Evolutionary conservation across 2,329 filamentous ascomycete genomes (phyloP).

Genomic region (Colletotrichum sp.): DNA sequence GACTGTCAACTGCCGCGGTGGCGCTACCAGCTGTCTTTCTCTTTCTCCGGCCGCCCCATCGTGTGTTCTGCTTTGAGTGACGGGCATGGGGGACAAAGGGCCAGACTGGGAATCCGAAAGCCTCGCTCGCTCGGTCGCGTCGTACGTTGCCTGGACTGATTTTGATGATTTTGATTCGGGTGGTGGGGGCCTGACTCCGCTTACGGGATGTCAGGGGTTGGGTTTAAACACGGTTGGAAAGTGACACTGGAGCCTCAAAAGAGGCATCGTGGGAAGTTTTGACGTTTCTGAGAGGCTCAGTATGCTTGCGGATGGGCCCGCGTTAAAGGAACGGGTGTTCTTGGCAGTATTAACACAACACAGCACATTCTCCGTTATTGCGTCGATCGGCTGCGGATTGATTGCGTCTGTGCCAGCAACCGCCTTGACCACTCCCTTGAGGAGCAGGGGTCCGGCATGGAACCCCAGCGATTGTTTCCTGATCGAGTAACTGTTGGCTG

Average conservation of each 20-base stretch:
- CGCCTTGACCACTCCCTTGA: neutral
- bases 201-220: neutral
- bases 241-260: neutral
- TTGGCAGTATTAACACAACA: constrained; percentile 8
- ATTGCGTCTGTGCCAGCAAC: constrained; percentile 12
- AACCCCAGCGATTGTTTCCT: constrained; percentile 2
- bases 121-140: neutral
- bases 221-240: neutral
- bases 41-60: neutral
- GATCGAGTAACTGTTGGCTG: constrained; percentile 2
- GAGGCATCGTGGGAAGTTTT: neutral
- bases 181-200: neutral
- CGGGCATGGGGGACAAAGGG: neutral
- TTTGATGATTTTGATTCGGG: constrained; percentile 6
- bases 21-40: neutral
- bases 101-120: neutral
- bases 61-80: neutral
- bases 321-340: neutral
- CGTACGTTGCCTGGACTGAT: constrained; percentile 5
- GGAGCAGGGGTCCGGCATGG: neutral
- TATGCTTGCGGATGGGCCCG: neutral
- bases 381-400: constrained; percentile 8
- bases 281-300: neutral
- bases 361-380: constrained; percentile 7
- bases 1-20: neutral